phyloP scores from a whole-genome alignment of 1,284 basidiomycete species.

The Porogramme epimiltina region DNA sequence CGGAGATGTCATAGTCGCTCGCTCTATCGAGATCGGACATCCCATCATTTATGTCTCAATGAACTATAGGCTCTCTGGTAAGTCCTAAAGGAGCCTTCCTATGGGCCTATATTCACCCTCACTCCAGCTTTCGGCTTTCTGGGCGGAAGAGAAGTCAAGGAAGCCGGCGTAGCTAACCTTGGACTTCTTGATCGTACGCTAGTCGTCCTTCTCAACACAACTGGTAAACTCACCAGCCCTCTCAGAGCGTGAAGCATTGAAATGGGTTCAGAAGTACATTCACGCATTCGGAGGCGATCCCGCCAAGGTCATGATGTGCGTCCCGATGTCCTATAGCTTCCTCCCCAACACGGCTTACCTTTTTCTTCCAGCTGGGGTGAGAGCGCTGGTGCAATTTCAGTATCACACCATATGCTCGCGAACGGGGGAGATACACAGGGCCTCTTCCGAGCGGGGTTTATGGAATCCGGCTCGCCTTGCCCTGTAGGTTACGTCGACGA shows the following conservation, averaged over 20 bases:
- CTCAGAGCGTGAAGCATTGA: neutral
- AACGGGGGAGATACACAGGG: conserved; percentile 4
- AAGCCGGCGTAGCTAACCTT: conserved; percentile 52
- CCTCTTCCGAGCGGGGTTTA: conserved; percentile 37
- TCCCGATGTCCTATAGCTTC: neutral
- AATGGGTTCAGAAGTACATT: conserved; percentile 3
- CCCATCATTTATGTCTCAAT: conserved; percentile 35
- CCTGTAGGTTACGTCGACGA: conserved; percentile 30
- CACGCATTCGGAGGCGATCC: conserved; percentile 2
- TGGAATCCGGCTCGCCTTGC: conserved; percentile 38
- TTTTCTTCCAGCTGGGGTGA: conserved; percentile 3
- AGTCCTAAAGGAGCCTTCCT: too few species aligned
- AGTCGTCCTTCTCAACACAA: neutral
- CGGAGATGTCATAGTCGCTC: conserved; percentile 27
- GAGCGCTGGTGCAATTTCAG: conserved; percentile 7
- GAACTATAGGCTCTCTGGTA: conserved; percentile 31
- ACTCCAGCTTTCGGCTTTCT: neutral
- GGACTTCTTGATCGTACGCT: conserved; percentile 54
- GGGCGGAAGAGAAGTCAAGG: conserved; percentile 39
- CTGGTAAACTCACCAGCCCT: neutral
- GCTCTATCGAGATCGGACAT: conserved; percentile 36
- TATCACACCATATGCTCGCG: conserved; percentile 2
- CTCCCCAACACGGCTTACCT: neutral
- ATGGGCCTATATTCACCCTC: neutral
- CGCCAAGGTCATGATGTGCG: conserved; percentile 1